Percentiles rank a stretch among this genome's conserved stretches.
Evolutionary conservation across 345 rosid genomes (phyloP).

Genomic region (Corchorus olitorius): DNA sequence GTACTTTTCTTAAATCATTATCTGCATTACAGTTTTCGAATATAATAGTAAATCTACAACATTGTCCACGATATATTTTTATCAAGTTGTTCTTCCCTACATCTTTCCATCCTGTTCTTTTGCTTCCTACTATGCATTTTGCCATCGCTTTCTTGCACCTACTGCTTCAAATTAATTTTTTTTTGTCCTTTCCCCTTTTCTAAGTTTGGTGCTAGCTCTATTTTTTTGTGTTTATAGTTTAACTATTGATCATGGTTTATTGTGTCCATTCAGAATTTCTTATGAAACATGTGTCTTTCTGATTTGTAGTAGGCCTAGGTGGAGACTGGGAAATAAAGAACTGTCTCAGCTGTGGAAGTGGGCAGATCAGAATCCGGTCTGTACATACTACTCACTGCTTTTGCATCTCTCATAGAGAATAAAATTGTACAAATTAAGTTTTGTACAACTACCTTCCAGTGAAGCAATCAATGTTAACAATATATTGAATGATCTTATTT

Average conservation of each 20-base stretch:
- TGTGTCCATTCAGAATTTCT: background rate
- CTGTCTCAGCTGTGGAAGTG: constrained; percentile 98
- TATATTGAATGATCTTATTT: background rate
- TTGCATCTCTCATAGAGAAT: background rate
- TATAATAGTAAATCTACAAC: no score
- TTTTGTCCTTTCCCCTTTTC: background rate
- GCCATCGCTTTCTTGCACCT: background rate
- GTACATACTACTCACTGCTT: constrained; percentile 12
- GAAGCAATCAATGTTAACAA: background rate
- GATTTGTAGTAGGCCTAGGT: constrained; percentile 73
- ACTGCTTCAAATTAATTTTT: background rate
- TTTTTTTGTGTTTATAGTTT: constrained; percentile 1
- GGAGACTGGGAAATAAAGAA: constrained; percentile 96
- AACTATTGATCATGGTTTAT: background rate
- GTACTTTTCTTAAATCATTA: no score
- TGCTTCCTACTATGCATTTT: background rate
- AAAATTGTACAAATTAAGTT: background rate
- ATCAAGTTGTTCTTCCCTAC: background rate
- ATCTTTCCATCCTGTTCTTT: background rate
- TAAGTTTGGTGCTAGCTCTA: background rate
- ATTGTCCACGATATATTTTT: no score
- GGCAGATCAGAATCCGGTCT: constrained; percentile 94
- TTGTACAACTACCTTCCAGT: background rate
- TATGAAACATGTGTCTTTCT: constrained; percentile 19
- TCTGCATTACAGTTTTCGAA: no score